phyloP scores from a whole-genome alignment of 306 rosid genomes.

The Cicer judaicum region DNA sequence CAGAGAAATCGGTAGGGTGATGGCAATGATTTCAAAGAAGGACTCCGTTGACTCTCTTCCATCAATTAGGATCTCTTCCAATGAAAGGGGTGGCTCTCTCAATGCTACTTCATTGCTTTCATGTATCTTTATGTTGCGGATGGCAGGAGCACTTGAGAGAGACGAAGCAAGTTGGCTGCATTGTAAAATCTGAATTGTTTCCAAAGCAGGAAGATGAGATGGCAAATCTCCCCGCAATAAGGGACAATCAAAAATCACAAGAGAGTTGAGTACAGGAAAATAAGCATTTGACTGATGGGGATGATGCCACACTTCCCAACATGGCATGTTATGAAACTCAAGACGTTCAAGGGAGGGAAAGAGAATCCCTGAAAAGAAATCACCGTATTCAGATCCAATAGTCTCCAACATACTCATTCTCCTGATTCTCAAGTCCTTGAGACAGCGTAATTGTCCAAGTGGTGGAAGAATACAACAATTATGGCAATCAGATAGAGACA shows the following conservation, averaged over 20 bases:
- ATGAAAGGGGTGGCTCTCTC: neutral
- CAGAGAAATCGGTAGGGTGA: neutral
- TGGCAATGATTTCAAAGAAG: neutral
- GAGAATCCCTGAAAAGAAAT: no score
- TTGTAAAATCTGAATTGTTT: fast-evolving
- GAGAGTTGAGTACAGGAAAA: neutral
- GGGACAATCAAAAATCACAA: neutral
- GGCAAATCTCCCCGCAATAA: neutral
- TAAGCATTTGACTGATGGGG: neutral
- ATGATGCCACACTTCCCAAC: neutral
- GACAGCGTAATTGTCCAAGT: neutral
- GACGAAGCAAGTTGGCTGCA: neutral
- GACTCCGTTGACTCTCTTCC: neutral
- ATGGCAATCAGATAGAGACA: neutral
- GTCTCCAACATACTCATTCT: neutral
- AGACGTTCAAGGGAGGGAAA: neutral
- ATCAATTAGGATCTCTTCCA: neutral
- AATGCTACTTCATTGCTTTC: neutral
- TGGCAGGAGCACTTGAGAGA: neutral
- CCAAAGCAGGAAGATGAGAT: conserved; percentile 17
- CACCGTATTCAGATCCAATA: neutral
- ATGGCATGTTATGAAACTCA: neutral
- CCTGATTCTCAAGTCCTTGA: neutral
- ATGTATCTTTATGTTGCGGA: fast-evolving
- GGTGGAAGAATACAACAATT: conserved; percentile 5